These are phyloP conservation scores for Linum usitatissimum DNA, from an alignment of 345 rosid genomes.

Conservation along the genomic window DNA sequence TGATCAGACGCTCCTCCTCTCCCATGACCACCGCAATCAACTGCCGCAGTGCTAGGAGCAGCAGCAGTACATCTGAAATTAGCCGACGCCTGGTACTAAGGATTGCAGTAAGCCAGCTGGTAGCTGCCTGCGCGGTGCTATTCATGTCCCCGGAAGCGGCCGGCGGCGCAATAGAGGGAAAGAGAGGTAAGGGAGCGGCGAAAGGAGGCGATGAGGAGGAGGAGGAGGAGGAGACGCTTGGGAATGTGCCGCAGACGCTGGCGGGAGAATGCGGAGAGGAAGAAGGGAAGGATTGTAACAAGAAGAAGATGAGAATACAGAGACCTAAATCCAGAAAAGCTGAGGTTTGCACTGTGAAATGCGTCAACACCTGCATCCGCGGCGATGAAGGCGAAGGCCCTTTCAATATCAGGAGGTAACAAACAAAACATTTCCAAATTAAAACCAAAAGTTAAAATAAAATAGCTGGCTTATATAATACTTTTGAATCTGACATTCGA, in stretches of 20 bases:
- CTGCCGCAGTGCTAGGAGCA: too few species aligned
- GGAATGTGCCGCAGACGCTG: slow-evolving; percentile 67
- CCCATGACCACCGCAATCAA: too few species aligned
- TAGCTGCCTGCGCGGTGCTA: neutral
- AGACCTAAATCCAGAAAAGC: slow-evolving; percentile 75
- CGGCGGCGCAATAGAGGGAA: neutral
- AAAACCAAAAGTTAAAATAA: too few species aligned
- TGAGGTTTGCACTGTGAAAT: slow-evolving; percentile 72
- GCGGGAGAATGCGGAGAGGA: slow-evolving; percentile 43
- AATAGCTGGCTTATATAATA: too few species aligned
- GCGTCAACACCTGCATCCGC: slow-evolving; percentile 68
- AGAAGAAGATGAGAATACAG: slow-evolving; percentile 59
- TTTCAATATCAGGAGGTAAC: slow-evolving; percentile 56
- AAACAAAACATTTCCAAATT: neutral
- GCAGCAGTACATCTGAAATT: too few species aligned
- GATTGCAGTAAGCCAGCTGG: too few species aligned
- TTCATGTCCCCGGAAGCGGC: neutral
- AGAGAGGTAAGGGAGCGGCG: neutral
- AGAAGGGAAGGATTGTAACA: slow-evolving; percentile 38
- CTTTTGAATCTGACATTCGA: neutral
- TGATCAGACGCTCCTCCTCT: too few species aligned
- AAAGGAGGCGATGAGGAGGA: neutral
- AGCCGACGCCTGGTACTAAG: too few species aligned
- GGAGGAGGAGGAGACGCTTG: slow-evolving; percentile 35
- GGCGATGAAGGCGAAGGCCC: slow-evolving; percentile 88